Conservation (phyloP, 371 early-diverging fungal genomes). For the Entomophthora muscae region DNA sequence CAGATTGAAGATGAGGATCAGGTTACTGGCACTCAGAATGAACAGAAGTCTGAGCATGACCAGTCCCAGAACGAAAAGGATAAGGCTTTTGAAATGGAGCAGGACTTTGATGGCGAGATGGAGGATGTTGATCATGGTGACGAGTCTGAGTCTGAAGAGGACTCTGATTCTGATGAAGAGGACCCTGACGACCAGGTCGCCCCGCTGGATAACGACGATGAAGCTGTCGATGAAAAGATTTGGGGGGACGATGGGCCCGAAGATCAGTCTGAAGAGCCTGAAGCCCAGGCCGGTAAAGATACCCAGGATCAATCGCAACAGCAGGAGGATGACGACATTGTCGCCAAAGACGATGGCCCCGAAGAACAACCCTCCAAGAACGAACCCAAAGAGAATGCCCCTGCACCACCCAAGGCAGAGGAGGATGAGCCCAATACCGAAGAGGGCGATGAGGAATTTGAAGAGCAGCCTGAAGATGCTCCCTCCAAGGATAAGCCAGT, state of each 20-base stretch:
- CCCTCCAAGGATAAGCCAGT: conserved; percentile 23
- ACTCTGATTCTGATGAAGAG: conserved; percentile 38
- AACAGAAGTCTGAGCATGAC: conserved; percentile 28
- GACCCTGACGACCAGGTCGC: conserved; percentile 81
- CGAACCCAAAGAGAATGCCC: conserved; percentile 19
- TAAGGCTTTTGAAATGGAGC: conserved; percentile 90
- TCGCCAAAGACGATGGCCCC: conserved; percentile 32
- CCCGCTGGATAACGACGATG: conserved; percentile 68
- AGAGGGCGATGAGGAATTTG: conserved; percentile 21
- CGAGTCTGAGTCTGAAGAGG: conserved; percentile 24
- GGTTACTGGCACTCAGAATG: conserved; percentile 70
- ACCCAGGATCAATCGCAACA: conserved; percentile 13
- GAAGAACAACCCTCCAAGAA: conserved; percentile 23
- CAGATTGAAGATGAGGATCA: conserved; percentile 94
- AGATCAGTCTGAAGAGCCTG: conserved; percentile 36
- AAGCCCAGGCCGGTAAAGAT: conserved; percentile 20
- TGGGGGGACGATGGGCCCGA: conserved; percentile 81
- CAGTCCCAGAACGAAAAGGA: conserved; percentile 48
- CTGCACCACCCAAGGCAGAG: too few relatives aligned
- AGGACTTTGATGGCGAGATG: conserved; percentile 83
- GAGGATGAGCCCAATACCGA: conserved; percentile 23
- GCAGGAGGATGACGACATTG: conserved; percentile 44
- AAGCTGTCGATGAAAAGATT: conserved; percentile 90
- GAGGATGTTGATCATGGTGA: conserved; percentile 66
- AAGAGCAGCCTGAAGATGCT: conserved; percentile 25